phyloP scores from a whole-genome alignment of 139 green algal genomes.

The Marvania coccoides region DNA sequence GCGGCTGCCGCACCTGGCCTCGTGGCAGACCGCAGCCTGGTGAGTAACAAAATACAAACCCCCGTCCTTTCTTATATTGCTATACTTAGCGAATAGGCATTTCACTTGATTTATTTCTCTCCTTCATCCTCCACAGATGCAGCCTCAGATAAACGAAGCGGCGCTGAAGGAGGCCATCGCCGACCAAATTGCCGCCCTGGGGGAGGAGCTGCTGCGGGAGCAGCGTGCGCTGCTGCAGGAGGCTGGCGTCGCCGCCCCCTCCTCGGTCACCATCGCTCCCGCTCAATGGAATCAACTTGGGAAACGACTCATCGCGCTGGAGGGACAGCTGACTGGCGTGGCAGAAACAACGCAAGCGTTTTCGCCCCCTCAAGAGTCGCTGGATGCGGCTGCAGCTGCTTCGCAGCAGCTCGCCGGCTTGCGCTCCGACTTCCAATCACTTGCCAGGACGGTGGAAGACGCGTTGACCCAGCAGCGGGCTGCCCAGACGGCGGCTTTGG shows the following conservation, averaged over 20 bases:
- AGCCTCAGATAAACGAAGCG: slow-evolving; percentile 10
- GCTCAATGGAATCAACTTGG: slow-evolving; percentile 30
- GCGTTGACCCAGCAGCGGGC: background rate
- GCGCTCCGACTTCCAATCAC: background rate
- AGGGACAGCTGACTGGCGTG: background rate
- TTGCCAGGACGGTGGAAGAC: background rate
- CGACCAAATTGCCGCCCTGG: background rate
- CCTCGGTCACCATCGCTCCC: slow-evolving; percentile 9
- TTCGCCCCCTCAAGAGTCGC: too few species aligned
- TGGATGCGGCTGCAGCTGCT: background rate
- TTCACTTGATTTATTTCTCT: too few species aligned
- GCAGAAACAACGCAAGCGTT: background rate
- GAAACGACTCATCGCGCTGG: slow-evolving; percentile 1
- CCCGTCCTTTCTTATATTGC: too few species aligned
- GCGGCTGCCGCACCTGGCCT: background rate
- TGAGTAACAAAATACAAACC: too few species aligned
- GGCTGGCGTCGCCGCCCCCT: background rate
- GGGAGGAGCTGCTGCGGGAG: background rate
- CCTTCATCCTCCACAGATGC: too few species aligned
- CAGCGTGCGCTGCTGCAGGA: slow-evolving; percentile 13
- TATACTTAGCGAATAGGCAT: too few species aligned
- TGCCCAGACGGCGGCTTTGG: background rate
- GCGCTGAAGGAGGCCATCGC: background rate
- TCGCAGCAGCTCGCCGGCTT: background rate
- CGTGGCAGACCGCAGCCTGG: too few species aligned